phyloP scores from a whole-genome alignment of 2,329 filamentous ascomycete species.

The Nannizzia gypsea region DNA sequence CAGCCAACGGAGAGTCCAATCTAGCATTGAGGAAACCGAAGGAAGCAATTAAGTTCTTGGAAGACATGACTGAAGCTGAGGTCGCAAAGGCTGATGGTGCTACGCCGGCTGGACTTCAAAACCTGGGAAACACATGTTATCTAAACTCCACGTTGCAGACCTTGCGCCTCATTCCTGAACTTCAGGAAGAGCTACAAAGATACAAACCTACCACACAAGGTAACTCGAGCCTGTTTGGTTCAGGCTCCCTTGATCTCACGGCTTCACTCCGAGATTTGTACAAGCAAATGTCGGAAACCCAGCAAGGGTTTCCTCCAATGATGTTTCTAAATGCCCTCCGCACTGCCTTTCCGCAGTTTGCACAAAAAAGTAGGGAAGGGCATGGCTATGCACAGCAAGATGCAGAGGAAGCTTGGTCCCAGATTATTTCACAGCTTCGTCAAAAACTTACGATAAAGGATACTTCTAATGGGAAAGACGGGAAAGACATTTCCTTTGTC shows the following conservation, averaged over 20 bases:
- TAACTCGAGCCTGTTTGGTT: constrained; percentile 41
- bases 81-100: constrained; percentile 71
- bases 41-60: constrained; percentile 74
- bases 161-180: constrained; percentile 75
- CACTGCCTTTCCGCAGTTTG: constrained; percentile 77
- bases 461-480: constrained; percentile 25
- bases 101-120: constrained; percentile 75
- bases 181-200: constrained; percentile 63
- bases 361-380: constrained; percentile 71
- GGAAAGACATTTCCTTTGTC: constrained; percentile 57
- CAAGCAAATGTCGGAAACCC: constrained; percentile 78
- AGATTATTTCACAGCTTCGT: constrained; percentile 74
- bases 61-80: constrained; percentile 96
- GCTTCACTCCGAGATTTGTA: constrained; percentile 70
- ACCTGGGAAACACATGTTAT: constrained; percentile 96
- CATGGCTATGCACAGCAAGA: constrained; percentile 93
- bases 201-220: constrained; percentile 39
- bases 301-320: constrained; percentile 72
- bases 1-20: constrained; percentile 47
- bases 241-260: constrained; percentile 58
- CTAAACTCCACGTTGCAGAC: constrained; percentile 96
- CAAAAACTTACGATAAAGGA: constrained; percentile 61
- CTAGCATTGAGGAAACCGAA: constrained; percentile 58
- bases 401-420: constrained; percentile 95
- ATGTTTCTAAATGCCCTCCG: constrained; percentile 74